These are phyloP conservation scores for Curvularia spicifera DNA, from an alignment of 2,329 filamentous ascomycete genomes.

Conservation along the genomic window DNA sequence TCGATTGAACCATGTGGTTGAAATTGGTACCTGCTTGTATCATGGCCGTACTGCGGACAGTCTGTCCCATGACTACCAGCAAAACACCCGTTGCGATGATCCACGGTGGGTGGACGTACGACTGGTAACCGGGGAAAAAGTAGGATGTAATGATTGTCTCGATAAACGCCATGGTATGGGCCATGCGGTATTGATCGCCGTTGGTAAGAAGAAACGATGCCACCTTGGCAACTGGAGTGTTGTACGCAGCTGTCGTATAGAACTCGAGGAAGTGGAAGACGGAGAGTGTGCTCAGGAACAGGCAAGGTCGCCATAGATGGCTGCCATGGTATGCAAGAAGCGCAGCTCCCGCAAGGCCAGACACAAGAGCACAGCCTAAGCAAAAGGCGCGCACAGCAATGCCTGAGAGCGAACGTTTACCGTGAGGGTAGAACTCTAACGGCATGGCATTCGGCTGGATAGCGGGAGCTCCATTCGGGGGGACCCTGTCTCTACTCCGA, in stretches of 20 bases:
- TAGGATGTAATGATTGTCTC: slow-evolving; percentile 71
- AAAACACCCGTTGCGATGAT: slow-evolving; percentile 63
- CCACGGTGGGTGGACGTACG: slow-evolving; percentile 50
- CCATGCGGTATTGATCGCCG: slow-evolving; percentile 81
- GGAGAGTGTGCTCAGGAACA: slow-evolving; percentile 72
- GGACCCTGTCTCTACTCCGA: slow-evolving; percentile 36
- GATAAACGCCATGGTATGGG: slow-evolving; percentile 74
- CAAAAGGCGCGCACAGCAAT: slow-evolving; percentile 56
- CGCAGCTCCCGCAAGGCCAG: slow-evolving; percentile 42
- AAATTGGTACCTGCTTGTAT: slow-evolving; percentile 86
- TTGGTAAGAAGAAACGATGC: slow-evolving; percentile 86
- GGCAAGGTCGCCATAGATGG: slow-evolving; percentile 64
- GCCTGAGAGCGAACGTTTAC: slow-evolving; percentile 54
- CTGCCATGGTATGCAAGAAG: slow-evolving; percentile 41
- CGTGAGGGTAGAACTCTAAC: slow-evolving; percentile 50
- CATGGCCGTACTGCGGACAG: slow-evolving; percentile 83
- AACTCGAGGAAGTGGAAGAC: slow-evolving; percentile 97
- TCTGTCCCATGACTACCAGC: slow-evolving; percentile 74
- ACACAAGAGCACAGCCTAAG: slow-evolving; percentile 49
- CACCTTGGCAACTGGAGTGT: slow-evolving; percentile 74
- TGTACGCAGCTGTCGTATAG: slow-evolving; percentile 84
- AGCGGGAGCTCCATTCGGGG: slow-evolving; percentile 33
- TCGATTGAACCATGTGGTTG: slow-evolving; percentile 79
- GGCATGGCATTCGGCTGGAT: slow-evolving; percentile 30
- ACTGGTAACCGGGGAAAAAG: slow-evolving; percentile 60